Conservation (phyloP, 1,139 yeast genomes). For the Entelexis paramagnoliae region DNA sequence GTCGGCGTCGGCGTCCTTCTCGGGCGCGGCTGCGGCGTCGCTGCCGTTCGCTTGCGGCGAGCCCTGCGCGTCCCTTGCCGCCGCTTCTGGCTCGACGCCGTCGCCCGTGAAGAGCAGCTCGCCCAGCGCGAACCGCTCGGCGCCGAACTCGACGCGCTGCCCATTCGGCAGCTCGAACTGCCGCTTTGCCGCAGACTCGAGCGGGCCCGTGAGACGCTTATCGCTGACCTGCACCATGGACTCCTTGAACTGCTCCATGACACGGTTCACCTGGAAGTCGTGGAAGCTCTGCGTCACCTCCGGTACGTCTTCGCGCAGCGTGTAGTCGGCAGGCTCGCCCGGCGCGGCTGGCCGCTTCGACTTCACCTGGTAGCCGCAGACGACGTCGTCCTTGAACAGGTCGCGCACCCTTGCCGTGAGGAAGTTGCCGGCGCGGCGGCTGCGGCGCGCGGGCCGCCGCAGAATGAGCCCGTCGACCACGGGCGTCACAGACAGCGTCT, state of each 20-base stretch:
- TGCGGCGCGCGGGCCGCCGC: conserved; percentile 35
- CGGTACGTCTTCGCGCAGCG: conserved; percentile 21
- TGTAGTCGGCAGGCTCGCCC: conserved; percentile 32
- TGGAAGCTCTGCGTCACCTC: conserved; percentile 27
- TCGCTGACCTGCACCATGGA: conserved; percentile 39
- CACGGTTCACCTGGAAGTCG: conserved; percentile 28
- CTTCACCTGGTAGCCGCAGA: conserved; percentile 32
- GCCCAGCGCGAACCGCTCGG: conserved; percentile 58
- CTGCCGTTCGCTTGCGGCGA: no score
- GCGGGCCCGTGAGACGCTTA: conserved; percentile 33
- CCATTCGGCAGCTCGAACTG: conserved; percentile 78
- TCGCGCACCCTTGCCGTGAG: conserved; percentile 28
- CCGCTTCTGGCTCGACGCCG: background rate
- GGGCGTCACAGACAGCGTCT: conserved; percentile 74
- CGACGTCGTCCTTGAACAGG: conserved; percentile 23
- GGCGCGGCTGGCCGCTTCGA: conserved; percentile 27
- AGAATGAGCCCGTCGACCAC: conserved; percentile 88
- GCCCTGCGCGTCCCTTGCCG: no score
- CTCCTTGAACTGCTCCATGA: conserved; percentile 56
- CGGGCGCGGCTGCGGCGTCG: background rate
- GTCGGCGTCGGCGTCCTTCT: background rate
- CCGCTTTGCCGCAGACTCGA: conserved; percentile 31
- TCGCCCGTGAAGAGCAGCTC: conserved; percentile 54
- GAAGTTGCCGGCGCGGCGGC: conserved; percentile 34
- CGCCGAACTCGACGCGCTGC: conserved; percentile 41